Evolutionary conservation across 441 rosid genomes (phyloP).

Genomic region (Rhodomyrtus psidioides): DNA sequence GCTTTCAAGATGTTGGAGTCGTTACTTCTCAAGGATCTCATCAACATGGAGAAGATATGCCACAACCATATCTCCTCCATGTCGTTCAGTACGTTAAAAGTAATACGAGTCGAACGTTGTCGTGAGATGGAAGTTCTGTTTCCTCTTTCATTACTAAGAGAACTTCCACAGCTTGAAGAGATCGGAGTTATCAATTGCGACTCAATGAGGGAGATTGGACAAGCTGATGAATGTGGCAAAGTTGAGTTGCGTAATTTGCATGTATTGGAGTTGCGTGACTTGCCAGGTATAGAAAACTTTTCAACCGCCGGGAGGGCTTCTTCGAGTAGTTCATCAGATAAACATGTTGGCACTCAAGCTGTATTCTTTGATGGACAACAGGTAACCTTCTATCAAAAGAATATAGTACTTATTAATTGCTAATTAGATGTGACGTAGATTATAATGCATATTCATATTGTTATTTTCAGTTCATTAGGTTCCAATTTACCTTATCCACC

Average conservation of each 20-base stretch:
- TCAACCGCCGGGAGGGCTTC: rapidly evolving
- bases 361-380: background rate
- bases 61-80: too few species aligned
- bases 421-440: too few species aligned
- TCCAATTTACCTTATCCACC: background rate
- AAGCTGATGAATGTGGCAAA: background rate
- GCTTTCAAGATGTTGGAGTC: too few species aligned
- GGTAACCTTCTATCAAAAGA: background rate
- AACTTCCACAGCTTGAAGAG: background rate
- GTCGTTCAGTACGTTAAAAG: background rate
- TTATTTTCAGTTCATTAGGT: background rate
- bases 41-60: too few species aligned
- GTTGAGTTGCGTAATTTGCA: background rate
- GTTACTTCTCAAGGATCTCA: too few species aligned
- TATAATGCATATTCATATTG: too few species aligned
- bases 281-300: background rate
- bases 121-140: background rate
- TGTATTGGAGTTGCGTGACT: background rate
- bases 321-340: rapidly evolving
- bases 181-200: rapidly evolving
- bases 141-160: background rate
- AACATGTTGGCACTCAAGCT: background rate
- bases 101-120: rapidly evolving
- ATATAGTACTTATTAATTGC: background rate
- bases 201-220: rapidly evolving